phyloP scores from a whole-genome alignment of 768 basidiomycete species.

The Cystofilobasidium capitatum region DNA sequence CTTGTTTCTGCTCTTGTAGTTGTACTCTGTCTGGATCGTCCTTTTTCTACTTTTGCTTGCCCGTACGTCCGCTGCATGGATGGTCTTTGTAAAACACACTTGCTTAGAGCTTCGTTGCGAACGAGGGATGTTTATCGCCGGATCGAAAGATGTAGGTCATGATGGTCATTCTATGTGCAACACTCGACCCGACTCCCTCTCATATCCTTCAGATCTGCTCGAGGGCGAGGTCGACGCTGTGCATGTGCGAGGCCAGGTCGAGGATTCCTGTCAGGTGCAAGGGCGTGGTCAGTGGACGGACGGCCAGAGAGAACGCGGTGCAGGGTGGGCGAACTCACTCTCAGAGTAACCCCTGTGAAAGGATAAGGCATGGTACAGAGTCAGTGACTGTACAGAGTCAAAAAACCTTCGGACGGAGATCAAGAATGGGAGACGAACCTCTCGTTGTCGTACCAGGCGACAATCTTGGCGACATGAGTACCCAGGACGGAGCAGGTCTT shows the following conservation, averaged over 20 bases:
- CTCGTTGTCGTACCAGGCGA: slow-evolving; percentile 41
- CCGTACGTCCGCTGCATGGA: too few relatives aligned
- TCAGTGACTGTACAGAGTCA: too few relatives aligned
- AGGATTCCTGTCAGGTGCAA: slow-evolving; percentile 28
- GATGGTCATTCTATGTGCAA: too few relatives aligned
- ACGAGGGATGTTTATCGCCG: too few relatives aligned
- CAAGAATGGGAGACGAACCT: slow-evolving; percentile 35
- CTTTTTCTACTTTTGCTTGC: too few relatives aligned
- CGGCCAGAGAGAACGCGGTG: slow-evolving; percentile 14
- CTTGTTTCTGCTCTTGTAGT: too few relatives aligned
- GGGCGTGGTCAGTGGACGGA: not conserved
- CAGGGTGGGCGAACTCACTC: not conserved
- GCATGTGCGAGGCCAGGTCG: slow-evolving; percentile 37
- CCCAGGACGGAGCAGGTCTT: slow-evolving; percentile 37
- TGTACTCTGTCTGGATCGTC: too few relatives aligned
- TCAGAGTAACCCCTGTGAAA: not conserved
- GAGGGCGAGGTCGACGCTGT: not conserved
- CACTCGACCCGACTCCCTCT: too few relatives aligned
- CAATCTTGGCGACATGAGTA: slow-evolving; percentile 35
- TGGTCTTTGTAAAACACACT: too few relatives aligned
- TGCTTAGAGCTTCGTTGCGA: too few relatives aligned
- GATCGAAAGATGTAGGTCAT: too few relatives aligned
- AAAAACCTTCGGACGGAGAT: not conserved
- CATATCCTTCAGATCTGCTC: too few relatives aligned
- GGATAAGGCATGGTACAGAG: slow-evolving; percentile 5